Conservation (phyloP, 2,329 filamentous ascomycete genomes). For the Orbilia javanica region DNA sequence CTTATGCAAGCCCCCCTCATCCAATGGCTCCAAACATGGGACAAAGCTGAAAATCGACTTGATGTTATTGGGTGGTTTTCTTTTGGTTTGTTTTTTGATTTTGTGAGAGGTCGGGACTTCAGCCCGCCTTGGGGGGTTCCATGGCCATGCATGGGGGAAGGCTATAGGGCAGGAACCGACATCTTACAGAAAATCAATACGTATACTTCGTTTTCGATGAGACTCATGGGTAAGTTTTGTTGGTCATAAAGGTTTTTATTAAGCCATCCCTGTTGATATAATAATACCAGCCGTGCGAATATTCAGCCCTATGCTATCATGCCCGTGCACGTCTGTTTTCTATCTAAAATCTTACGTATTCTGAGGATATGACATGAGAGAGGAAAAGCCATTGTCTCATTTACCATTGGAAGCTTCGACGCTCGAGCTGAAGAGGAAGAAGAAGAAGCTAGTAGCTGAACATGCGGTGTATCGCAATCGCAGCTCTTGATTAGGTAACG, state of each 20-base stretch:
- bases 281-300: slow-evolving; percentile 14
- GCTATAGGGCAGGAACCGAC: slow-evolving; percentile 3
- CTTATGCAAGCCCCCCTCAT: slow-evolving; percentile 35
- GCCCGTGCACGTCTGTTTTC: too few species aligned
- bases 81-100: too few species aligned
- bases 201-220: too few species aligned
- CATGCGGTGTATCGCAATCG: slow-evolving; percentile 4
- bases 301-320: slow-evolving; percentile 16
- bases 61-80: slow-evolving; percentile 21
- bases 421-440: not conserved
- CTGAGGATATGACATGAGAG: not conserved
- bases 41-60: slow-evolving; percentile 26
- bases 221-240: too few species aligned
- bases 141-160: too few species aligned
- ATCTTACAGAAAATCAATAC: slow-evolving; percentile 15
- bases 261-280: not conserved
- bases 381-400: not conserved
- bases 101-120: slow-evolving; percentile 1
- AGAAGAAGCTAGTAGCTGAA: too few species aligned
- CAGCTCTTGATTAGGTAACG: slow-evolving; percentile 19
- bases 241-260: too few species aligned
- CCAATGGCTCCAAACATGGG: too few species aligned
- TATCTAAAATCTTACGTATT: slow-evolving; percentile 16
- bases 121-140: slow-evolving; percentile 47
- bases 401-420: not conserved